Conservation (phyloP, 202 grass and related monocot species). For the Miscanthus sacchariflorus region DNA sequence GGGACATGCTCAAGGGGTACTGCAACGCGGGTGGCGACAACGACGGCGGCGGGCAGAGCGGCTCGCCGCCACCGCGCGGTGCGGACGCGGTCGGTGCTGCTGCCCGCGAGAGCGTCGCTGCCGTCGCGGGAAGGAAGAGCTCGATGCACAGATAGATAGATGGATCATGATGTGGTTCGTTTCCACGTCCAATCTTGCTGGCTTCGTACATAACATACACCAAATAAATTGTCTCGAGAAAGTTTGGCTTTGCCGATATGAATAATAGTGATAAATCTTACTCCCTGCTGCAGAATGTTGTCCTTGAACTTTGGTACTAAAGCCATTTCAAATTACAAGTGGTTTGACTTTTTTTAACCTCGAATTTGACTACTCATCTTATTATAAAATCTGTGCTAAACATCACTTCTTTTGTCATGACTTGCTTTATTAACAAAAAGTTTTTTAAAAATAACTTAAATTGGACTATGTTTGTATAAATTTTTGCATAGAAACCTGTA, state of each 20-base stretch:
- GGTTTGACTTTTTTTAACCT: too few relatives aligned
- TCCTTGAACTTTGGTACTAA: too few relatives aligned
- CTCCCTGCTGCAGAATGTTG: too few relatives aligned
- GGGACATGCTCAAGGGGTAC: slow-evolving; percentile 80
- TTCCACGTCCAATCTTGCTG: neutral
- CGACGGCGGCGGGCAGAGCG: neutral
- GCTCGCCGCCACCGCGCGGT: neutral
- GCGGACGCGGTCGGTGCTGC: neutral
- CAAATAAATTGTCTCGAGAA: neutral
- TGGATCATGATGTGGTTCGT: neutral
- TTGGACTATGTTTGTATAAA: too few relatives aligned
- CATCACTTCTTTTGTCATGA: too few relatives aligned
- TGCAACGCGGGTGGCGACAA: slow-evolving; percentile 51
- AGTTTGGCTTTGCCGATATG: neutral
- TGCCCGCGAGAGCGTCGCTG: neutral
- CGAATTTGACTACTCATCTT: too few relatives aligned
- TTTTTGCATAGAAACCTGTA: too few relatives aligned
- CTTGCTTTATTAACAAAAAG: too few relatives aligned
- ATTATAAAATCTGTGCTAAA: too few relatives aligned
- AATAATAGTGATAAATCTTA: neutral
- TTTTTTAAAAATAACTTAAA: too few relatives aligned
- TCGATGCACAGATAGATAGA: neutral
- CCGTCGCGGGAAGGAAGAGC: slow-evolving; percentile 11
- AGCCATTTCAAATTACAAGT: too few relatives aligned
- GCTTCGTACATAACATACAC: neutral